These are phyloP conservation scores for Trametes pubescens DNA, from an alignment of 1,284 basidiomycete genomes.

Conservation along the genomic window DNA sequence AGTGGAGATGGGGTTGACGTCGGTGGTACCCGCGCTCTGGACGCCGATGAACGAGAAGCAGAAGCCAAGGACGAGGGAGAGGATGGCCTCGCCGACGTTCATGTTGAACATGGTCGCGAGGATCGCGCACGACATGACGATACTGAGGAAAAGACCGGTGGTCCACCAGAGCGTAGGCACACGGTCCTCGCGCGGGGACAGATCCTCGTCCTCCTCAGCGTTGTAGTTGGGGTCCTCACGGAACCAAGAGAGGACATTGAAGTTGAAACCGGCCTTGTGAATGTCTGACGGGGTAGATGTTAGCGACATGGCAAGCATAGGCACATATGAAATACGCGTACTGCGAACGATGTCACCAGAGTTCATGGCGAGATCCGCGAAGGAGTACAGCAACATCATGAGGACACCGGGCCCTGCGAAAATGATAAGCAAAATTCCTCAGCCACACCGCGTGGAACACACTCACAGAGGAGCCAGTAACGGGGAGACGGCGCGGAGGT, in stretches of 20 bases:
- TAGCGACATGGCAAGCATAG: neutral
- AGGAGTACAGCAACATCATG: conserved; percentile 59
- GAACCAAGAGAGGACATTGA: conserved; percentile 34
- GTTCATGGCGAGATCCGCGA: conserved; percentile 36
- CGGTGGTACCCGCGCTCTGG: conserved; percentile 65
- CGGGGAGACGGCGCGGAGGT: conserved; percentile 61
- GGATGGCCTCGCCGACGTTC: conserved; percentile 66
- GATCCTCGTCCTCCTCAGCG: conserved; percentile 51
- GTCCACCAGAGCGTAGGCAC: conserved; percentile 67
- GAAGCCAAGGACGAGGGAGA: conserved; percentile 67
- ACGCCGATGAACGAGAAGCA: conserved; percentile 76
- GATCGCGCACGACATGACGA: conserved; percentile 63
- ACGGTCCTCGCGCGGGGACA: conserved; percentile 59
- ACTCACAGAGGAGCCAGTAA: conserved; percentile 66
- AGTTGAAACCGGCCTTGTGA: conserved; percentile 26
- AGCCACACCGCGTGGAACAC: neutral
- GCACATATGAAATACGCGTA: neutral
- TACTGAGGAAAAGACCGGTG: conserved; percentile 55
- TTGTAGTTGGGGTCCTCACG: conserved; percentile 26
- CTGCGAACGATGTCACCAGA: conserved; percentile 25
- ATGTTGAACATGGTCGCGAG: conserved; percentile 63
- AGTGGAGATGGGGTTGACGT: conserved; percentile 67
- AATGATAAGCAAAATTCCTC: neutral
- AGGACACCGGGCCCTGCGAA: conserved; percentile 63
- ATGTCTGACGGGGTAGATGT: conserved; percentile 9